Percentiles rank a stretch among this genome's conserved stretches.
Evolutionary conservation across 345 rosid species (phyloP).

Genomic region (Luvunga scandens): DNA sequence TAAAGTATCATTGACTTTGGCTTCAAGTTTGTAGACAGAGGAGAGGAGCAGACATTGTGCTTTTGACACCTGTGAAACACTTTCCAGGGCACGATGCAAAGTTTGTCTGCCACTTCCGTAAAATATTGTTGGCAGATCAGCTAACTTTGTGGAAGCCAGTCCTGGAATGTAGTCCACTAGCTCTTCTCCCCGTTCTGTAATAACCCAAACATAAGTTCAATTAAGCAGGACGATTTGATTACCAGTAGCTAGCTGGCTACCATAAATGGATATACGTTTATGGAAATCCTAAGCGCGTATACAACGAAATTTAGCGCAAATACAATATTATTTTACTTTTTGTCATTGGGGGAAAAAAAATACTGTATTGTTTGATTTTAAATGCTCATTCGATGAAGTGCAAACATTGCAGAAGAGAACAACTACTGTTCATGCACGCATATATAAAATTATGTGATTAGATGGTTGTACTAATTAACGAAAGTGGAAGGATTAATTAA

Average conservation of each 20-base stretch:
- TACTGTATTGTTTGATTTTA: too few species aligned
- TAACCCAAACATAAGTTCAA: neutral
- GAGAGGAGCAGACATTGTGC: conserved; percentile 32
- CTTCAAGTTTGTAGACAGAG: conserved; percentile 35
- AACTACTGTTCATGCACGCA: too few species aligned
- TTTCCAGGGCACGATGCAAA: neutral
- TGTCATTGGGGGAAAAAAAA: neutral
- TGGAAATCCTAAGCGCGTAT: neutral
- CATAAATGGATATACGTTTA: too few species aligned
- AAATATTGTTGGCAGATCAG: conserved; percentile 21
- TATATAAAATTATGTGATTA: too few species aligned
- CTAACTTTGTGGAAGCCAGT: conserved; percentile 22
- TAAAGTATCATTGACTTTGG: conserved; percentile 15
- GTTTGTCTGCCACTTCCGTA: neutral
- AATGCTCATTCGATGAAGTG: neutral
- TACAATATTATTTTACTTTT: neutral
- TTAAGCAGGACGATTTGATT: conserved; percentile 10
- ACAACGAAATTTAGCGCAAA: neutral
- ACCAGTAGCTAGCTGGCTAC: neutral
- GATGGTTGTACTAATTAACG: too few species aligned
- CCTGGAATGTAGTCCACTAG: conserved; percentile 38
- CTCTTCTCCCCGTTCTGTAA: conserved; percentile 35
- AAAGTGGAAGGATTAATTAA: too few species aligned
- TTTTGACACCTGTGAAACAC: conserved; percentile 15
- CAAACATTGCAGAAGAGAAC: neutral